Conservation (phyloP, 1,284 basidiomycete species). For the Macrocybe sp. region DNA sequence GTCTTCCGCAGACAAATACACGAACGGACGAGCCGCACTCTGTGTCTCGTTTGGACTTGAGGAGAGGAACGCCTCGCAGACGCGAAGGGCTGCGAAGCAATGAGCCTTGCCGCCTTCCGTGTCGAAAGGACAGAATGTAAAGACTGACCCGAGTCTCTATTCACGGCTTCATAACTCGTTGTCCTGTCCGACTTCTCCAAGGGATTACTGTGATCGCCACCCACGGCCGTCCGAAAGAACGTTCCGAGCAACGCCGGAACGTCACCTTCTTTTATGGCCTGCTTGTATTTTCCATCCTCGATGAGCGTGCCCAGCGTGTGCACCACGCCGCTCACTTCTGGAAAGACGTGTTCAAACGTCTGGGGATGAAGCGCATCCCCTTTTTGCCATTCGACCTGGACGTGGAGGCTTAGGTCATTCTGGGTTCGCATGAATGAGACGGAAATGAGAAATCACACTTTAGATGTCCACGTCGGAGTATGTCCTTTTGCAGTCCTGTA, state of each 20-base stretch:
- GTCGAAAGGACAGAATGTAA: constrained; percentile 1
- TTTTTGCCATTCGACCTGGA: constrained; percentile 77
- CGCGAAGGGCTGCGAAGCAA: constrained; percentile 52
- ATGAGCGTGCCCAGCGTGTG: constrained; percentile 94
- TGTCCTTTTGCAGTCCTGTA: constrained; percentile 89
- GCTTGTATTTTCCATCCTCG: constrained; percentile 82
- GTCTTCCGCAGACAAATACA: constrained; percentile 95
- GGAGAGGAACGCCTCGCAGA: constrained; percentile 68
- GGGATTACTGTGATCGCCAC: constrained; percentile 54
- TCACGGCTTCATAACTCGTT: constrained; percentile 74
- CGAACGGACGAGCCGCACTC: constrained; percentile 62
- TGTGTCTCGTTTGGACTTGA: constrained; percentile 31
- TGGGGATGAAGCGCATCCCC: constrained; percentile 77
- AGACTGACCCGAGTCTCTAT: constrained; percentile 83
- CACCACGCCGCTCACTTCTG: constrained; percentile 72
- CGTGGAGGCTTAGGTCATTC: constrained; percentile 4
- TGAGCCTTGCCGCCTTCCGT: too few species aligned
- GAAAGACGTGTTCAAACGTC: constrained; percentile 68
- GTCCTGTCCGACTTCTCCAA: constrained; percentile 39
- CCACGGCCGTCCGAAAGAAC: constrained; percentile 29
- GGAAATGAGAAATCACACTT: constrained; percentile 37
- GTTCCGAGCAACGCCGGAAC: constrained; percentile 48
- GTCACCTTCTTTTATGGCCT: constrained; percentile 55
- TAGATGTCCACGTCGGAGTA: constrained; percentile 78
- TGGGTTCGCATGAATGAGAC: constrained; percentile 2